These are phyloP conservation scores for Aspergillus cavernicola DNA, from an alignment of 495 filamentous ascomycete species.

Conservation along the genomic window DNA sequence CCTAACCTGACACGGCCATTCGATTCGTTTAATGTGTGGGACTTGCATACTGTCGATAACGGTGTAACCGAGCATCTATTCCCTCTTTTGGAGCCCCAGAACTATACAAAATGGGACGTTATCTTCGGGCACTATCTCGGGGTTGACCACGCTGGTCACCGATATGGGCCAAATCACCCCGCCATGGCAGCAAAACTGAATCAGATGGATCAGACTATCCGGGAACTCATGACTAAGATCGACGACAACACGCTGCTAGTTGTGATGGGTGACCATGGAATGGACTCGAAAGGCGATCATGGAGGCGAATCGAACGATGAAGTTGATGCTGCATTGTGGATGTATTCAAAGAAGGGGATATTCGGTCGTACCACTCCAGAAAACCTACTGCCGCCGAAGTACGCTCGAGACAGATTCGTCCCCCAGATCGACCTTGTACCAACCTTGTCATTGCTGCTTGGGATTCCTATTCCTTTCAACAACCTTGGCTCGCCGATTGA, in stretches of 20 bases:
- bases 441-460: constrained; percentile 80
- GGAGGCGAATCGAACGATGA: constrained; percentile 95
- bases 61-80: constrained; percentile 92
- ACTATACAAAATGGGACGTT: constrained; percentile 77
- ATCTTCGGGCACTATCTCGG: constrained; percentile 91
- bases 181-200: constrained; percentile 87
- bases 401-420: constrained; percentile 75
- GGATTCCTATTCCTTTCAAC: constrained; percentile 93
- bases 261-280: constrained; percentile 97
- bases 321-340: constrained; percentile 92
- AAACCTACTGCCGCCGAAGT: constrained; percentile 60
- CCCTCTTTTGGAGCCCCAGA: constrained; percentile 65
- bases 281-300: constrained; percentile 96
- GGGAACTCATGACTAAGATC: constrained; percentile 63
- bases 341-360: constrained; percentile 82
- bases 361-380: constrained; percentile 74
- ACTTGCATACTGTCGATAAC: constrained; percentile 94
- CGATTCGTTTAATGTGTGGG: constrained; percentile 98
- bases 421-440: constrained; percentile 96
- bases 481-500: constrained; percentile 94
- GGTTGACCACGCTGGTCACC: constrained; percentile 95
- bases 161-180: constrained; percentile 89
- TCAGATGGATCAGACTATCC: constrained; percentile 84
- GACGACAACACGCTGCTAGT: constrained; percentile 87
- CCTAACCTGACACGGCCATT: constrained; percentile 77